Base-by-base conservation (phyloP, 495 filamentous ascomycete genomes). In the Terfezia boudieri region DNA sequence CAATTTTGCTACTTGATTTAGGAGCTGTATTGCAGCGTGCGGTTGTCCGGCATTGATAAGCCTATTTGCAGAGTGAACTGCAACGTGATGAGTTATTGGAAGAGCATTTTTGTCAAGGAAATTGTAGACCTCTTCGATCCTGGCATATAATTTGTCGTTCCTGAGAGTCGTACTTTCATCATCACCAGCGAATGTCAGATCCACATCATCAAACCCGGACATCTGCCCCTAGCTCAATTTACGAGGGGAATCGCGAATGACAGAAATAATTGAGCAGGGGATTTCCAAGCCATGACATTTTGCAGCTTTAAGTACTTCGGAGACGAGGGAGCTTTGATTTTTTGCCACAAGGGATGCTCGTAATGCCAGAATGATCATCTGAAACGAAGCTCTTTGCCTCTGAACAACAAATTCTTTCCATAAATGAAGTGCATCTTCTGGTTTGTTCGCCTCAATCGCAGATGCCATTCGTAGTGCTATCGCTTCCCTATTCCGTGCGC, bases 401-500 rank as follows among this genome's bases (percentile, higher is more conserved):
- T 20, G 14, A 14, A 5, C 17, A 1, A 46, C 12, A 14, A 14
- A 14, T 46, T 14, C 41, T 46, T 46, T 46, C 41, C 41, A 46
- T 2, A 46, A 2, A 46, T 14, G 14, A 46, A 46, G 41, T 20
- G 41, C 41, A 46, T 46, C 14, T 20, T 46, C 41, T 5, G 14
- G 12, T 14, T 46, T 46, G 14, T 20, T 20, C 12, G 17, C 8
- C 41, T 46, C 41, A 20, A 46, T 46, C 8, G 41, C 41, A 46
- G 41, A 46, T 46, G 41, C 41, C 41, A 46, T 46, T 6, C 12
- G 41, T 8, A 46, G 17, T 5, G 41, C 41, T 14, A 46, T 14
- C 8, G 41, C 12, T 14, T 46, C 41, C 17, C 17, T 14, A 20
- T 46, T 43, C 16, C 10, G 69, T 70, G 46, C 83, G 61, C 53